phyloP scores from a whole-genome alignment of 768 basidiomycete genomes.

The Mycena sanguinolenta region DNA sequence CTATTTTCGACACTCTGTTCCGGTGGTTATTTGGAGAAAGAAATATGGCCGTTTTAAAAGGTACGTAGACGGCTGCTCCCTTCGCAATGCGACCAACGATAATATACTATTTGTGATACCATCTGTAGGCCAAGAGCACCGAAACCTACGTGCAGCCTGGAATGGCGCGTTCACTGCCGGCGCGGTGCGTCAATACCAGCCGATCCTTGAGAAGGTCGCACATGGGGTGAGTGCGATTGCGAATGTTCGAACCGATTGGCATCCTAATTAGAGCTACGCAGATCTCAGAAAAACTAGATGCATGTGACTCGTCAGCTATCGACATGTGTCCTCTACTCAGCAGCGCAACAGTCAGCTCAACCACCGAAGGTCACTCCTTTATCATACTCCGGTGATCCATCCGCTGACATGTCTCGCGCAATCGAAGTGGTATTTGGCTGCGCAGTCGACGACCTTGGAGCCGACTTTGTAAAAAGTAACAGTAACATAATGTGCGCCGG shows the following conservation, averaged over 20 bases:
- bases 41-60: slow-evolving; percentile 26
- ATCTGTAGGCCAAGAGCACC: slow-evolving; percentile 28
- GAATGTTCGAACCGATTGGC: slow-evolving; percentile 20
- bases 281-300: slow-evolving; percentile 30
- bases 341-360: slow-evolving; percentile 26
- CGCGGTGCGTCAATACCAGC: slow-evolving; percentile 28
- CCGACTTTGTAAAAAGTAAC: slow-evolving; percentile 28
- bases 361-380: slow-evolving; percentile 25
- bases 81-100: slow-evolving; percentile 18
- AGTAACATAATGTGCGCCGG: slow-evolving; percentile 22
- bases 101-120: slow-evolving; percentile 27
- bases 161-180: slow-evolving; percentile 27
- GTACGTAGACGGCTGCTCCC: no score
- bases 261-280: slow-evolving; percentile 19
- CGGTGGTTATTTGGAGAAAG: slow-evolving; percentile 27
- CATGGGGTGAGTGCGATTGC: slow-evolving; percentile 23
- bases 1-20: slow-evolving; percentile 25
- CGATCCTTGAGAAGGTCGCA: slow-evolving; percentile 28
- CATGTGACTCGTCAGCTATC: slow-evolving; percentile 14
- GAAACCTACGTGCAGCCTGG: slow-evolving; percentile 23
- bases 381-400: slow-evolving; percentile 15
- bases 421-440: slow-evolving; percentile 32
- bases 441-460: slow-evolving; percentile 20
- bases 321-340: slow-evolving; percentile 26
- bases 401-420: slow-evolving; percentile 17